These are phyloP conservation scores for Globisporangium acanthophoron DNA, from an alignment of 352 stramenopile species.

Conservation along the genomic window DNA sequence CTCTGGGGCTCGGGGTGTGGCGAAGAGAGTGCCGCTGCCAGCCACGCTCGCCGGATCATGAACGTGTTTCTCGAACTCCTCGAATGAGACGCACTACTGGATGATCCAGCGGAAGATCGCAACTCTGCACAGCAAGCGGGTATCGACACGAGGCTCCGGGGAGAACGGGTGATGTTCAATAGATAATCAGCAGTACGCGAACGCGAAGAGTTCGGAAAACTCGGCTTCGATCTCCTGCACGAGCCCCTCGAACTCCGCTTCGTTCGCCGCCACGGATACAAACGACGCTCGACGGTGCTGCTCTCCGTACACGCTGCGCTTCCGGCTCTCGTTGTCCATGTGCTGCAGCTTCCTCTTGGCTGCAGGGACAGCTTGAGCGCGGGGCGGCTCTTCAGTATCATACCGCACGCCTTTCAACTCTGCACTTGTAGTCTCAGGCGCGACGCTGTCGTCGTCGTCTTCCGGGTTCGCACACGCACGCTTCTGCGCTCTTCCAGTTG, in stretches of 20 bases:
- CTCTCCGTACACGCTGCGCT: neutral
- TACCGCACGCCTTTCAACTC: neutral
- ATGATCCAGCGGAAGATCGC: no score
- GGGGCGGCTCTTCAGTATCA: neutral
- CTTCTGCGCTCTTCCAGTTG: slow-evolving; percentile 10
- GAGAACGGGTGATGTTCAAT: neutral
- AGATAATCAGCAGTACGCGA: neutral
- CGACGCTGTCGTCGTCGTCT: neutral
- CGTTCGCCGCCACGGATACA: neutral
- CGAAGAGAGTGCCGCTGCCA: neutral
- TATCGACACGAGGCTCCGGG: no score
- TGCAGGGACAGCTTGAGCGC: slow-evolving; percentile 1
- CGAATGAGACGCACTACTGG: neutral
- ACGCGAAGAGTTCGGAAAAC: slow-evolving; percentile 10
- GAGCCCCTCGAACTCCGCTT: slow-evolving; percentile 10
- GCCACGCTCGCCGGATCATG: neutral
- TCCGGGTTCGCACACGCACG: neutral
- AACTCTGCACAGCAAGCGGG: no score
- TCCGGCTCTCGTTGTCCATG: neutral
- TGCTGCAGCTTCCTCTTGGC: slow-evolving; percentile 13
- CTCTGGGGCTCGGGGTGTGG: neutral
- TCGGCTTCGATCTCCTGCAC: slow-evolving; percentile 12
- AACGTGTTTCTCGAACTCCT: neutral
- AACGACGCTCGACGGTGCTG: neutral
- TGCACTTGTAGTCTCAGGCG: neutral